phyloP scores from a whole-genome alignment of 306 rosid species.

The Senna siamea region DNA sequence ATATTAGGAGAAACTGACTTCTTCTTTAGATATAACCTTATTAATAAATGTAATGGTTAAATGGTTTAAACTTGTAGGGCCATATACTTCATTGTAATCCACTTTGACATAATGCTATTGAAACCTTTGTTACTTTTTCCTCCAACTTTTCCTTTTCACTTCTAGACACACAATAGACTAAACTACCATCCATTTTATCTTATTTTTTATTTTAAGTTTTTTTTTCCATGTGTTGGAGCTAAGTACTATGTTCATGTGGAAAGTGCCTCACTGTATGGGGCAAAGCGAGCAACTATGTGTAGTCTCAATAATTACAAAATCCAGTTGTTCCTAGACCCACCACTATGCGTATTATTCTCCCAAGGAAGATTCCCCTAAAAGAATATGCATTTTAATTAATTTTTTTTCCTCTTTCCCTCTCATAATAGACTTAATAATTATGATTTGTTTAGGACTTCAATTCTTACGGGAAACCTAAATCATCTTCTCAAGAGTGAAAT shows the following conservation, averaged over 20 bases:
- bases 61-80: slow-evolving; percentile 47
- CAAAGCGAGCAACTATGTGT: slow-evolving; percentile 46
- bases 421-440: not conserved
- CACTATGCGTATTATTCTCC: slow-evolving; percentile 24
- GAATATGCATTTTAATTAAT: slow-evolving; percentile 7
- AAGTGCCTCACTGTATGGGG: slow-evolving; percentile 45
- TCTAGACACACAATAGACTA: slow-evolving; percentile 22
- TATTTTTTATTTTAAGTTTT: too few species aligned
- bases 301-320: slow-evolving; percentile 15
- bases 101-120: slow-evolving; percentile 42
- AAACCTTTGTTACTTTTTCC: slow-evolving; percentile 40
- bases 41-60: slow-evolving; percentile 8
- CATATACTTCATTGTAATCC: slow-evolving; percentile 53
- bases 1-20: too few species aligned
- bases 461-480: not conserved
- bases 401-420: not conserved
- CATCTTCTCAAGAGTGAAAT: not conserved
- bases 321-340: slow-evolving; percentile 26
- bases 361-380: slow-evolving; percentile 15
- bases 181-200: not conserved
- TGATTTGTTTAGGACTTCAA: not conserved
- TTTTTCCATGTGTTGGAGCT: not conserved
- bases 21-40: too few species aligned
- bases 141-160: slow-evolving; percentile 34
- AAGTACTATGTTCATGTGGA: slow-evolving; percentile 36